Evolutionary conservation across 495 filamentous ascomycete species (phyloP).

Genomic region (Penicilliopsis zonata): DNA sequence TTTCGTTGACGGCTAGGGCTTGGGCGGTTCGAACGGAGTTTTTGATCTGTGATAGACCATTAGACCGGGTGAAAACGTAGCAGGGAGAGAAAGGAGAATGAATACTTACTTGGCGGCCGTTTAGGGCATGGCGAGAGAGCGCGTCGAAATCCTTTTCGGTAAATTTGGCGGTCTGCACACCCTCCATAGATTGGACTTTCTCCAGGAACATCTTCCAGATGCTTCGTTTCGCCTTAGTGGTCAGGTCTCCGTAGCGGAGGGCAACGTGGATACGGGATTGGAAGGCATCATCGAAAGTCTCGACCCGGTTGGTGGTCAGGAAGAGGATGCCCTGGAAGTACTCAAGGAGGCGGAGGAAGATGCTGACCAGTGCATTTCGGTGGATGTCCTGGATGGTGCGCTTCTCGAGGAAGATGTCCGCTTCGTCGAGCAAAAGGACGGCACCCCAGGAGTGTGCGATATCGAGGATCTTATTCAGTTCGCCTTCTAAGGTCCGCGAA

Average conservation of each 20-base stretch:
- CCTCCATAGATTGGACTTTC: conserved; percentile 52
- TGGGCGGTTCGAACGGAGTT: conserved; percentile 83
- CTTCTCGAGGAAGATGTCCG: conserved; percentile 69
- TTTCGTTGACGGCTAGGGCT: conserved; percentile 69
- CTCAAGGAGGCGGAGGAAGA: conserved; percentile 60
- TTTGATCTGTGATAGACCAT: conserved; percentile 53
- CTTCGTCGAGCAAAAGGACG: conserved; percentile 64
- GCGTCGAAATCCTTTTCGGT: conserved; percentile 54
- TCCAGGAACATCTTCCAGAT: conserved; percentile 84
- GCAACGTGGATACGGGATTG: conserved; percentile 61
- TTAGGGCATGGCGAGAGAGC: conserved; percentile 60
- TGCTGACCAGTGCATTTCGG: conserved; percentile 66
- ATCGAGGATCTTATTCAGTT: conserved; percentile 75
- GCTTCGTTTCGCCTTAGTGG: conserved; percentile 59
- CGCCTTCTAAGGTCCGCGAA: conserved; percentile 60
- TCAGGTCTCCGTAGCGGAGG: conserved; percentile 69
- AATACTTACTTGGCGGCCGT: conserved; percentile 64
- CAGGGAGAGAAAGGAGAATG: background rate
- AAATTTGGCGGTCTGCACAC: conserved; percentile 49
- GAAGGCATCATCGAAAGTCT: conserved; percentile 60
- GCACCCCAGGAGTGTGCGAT: conserved; percentile 84
- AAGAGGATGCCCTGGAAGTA: conserved; percentile 76
- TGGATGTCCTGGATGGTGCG: conserved; percentile 59
- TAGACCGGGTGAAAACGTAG: conserved; percentile 1
- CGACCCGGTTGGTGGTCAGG: conserved; percentile 68